Conservation (phyloP, 805 yeast species). For the Cyberlindnera saturnus region DNA sequence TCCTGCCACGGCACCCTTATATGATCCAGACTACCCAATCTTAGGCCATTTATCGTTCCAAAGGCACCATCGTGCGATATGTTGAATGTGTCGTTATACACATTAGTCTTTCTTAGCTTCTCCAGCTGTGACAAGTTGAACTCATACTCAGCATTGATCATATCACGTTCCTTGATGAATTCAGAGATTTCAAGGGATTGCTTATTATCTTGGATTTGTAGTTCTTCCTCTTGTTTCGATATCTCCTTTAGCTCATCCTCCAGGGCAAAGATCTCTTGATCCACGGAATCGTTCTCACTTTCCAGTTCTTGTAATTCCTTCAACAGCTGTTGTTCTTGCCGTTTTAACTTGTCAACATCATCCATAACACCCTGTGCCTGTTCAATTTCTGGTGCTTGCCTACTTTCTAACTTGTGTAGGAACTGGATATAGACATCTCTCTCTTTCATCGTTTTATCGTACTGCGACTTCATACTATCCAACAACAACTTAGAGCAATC, state of each 20-base stretch:
- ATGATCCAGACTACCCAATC: slow-evolving; percentile 65
- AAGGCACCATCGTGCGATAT: slow-evolving; percentile 81
- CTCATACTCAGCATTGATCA: slow-evolving; percentile 58
- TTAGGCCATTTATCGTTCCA: slow-evolving; percentile 80
- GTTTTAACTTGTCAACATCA: slow-evolving; percentile 19
- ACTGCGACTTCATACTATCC: slow-evolving; percentile 58
- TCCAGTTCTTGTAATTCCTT: slow-evolving; percentile 42
- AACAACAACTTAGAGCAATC: slow-evolving; percentile 74
- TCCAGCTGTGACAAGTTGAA: slow-evolving; percentile 61
- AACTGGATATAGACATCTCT: slow-evolving; percentile 74
- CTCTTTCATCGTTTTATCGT: slow-evolving; percentile 69
- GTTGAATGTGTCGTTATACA: slow-evolving; percentile 75
- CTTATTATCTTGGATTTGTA: slow-evolving; percentile 46
- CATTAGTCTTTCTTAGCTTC: slow-evolving; percentile 66
- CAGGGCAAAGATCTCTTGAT: slow-evolving; percentile 26
- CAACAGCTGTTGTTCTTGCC: slow-evolving; percentile 40
- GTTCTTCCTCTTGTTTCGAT: slow-evolving; percentile 40
- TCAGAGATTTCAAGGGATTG: slow-evolving; percentile 46
- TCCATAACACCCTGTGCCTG: slow-evolving; percentile 20
- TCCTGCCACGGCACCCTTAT: slow-evolving; percentile 80
- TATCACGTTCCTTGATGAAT: slow-evolving; percentile 50
- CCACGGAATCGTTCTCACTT: slow-evolving; percentile 26
- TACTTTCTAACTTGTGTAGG: slow-evolving; percentile 58
- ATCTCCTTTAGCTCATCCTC: slow-evolving; percentile 42
- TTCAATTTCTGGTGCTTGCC: slow-evolving; percentile 36